A percentile compares a stretch with the other conserved stretches of the same genome.
Conservation (phyloP, 192 early-diverging fungal genomes). For the Lobosporangium transversale region DNA sequence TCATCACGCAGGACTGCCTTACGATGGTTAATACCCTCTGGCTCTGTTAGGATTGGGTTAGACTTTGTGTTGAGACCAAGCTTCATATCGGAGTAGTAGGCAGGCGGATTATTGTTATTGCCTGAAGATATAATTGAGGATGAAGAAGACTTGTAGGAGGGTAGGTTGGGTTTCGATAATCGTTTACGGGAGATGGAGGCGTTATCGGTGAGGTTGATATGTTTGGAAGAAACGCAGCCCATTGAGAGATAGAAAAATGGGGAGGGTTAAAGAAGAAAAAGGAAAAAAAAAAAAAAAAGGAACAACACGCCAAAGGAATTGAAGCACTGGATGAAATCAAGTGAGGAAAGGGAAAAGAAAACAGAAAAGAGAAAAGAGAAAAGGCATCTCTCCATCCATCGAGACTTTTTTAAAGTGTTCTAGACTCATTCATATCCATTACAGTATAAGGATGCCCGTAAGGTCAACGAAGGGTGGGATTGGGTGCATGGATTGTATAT, state of each 20-base stretch:
- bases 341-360: background rate
- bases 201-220: conserved; percentile 28
- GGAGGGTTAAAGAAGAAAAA: background rate
- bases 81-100: conserved; percentile 50
- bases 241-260: conserved; percentile 9
- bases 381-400: no score
- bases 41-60: conserved; percentile 33
- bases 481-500: no score
- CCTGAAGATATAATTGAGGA: conserved; percentile 8
- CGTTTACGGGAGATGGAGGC: conserved; percentile 19
- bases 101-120: conserved; percentile 11
- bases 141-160: conserved; percentile 14
- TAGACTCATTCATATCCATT: no score
- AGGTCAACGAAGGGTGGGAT: no score
- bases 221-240: conserved; percentile 47
- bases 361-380: background rate
- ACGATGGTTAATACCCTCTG: conserved; percentile 30
- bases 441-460: no score
- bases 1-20: conserved; percentile 34
- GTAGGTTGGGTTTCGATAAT: conserved; percentile 4
- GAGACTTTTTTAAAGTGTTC: no score
- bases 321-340: background rate
- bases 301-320: background rate
- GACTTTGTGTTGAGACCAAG: conserved; percentile 13
- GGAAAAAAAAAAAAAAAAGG: background rate